Evolutionary conservation across 495 filamentous ascomycete genomes (phyloP).

Genomic region (Podospora appendiculata): DNA sequence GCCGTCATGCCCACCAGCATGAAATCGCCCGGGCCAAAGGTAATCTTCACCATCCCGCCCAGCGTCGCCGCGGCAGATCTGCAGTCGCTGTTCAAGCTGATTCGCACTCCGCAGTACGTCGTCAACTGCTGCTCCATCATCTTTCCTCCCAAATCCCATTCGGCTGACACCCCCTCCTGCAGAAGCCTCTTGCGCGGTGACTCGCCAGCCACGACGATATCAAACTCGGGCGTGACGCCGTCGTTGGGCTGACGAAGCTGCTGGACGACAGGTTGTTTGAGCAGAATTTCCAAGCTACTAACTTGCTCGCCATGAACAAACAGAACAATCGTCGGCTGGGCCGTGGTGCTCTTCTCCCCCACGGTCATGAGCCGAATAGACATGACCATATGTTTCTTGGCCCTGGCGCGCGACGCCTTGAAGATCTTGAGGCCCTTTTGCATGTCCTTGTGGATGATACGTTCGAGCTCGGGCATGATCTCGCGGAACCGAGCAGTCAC

Average conservation of each 20-base stretch:
- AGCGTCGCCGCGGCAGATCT: slow-evolving; percentile 5
- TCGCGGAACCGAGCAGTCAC: background rate
- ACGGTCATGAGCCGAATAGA: slow-evolving; percentile 3
- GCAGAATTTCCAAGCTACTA: background rate
- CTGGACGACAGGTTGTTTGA: slow-evolving; percentile 1
- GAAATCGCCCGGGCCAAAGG: slow-evolving; percentile 3
- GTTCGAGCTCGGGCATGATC: slow-evolving; percentile 1
- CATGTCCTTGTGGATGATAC: slow-evolving; percentile 5
- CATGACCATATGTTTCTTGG: background rate
- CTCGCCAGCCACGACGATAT: slow-evolving; percentile 4
- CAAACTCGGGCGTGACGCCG: slow-evolving; percentile 4
- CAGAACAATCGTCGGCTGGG: slow-evolving; percentile 4
- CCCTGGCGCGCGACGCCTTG: background rate
- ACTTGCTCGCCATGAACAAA: slow-evolving; percentile 2
- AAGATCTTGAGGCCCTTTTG: background rate
- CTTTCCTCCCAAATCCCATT: slow-evolving; percentile 4
- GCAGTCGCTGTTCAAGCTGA: background rate
- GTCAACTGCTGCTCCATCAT: background rate
- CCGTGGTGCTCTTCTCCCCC: background rate
- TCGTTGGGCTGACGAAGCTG: slow-evolving; percentile 8
- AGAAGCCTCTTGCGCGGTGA: slow-evolving; percentile 3
- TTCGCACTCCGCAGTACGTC: slow-evolving; percentile 7
- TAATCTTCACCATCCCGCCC: slow-evolving; percentile 11
- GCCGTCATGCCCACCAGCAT: slow-evolving; percentile 11
- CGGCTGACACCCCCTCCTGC: background rate